These are phyloP conservation scores for Modicella reniformis DNA, from an alignment of 371 early-diverging fungal genomes.

Conservation along the genomic window DNA sequence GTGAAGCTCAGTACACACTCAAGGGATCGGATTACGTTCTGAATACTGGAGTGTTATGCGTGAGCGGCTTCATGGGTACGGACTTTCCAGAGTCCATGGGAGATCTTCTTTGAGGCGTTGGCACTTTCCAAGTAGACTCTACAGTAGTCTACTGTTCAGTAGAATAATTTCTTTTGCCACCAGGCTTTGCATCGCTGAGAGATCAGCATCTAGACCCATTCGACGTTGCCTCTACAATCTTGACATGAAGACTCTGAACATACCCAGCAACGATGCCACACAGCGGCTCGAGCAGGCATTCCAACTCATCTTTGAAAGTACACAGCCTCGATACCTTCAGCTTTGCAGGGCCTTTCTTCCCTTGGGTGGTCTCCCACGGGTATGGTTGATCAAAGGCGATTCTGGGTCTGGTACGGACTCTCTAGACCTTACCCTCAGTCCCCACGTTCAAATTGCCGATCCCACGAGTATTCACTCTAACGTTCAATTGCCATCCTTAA, in stretches of 20 bases:
- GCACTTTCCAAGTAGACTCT: conserved; percentile 92
- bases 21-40: conserved; percentile 82
- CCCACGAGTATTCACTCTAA: too few relatives aligned
- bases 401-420: conserved; percentile 36
- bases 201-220: not conserved
- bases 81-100: conserved; percentile 82
- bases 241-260: conserved; percentile 17
- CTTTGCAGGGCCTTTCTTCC: conserved; percentile 27
- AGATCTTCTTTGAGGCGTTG: conserved; percentile 86
- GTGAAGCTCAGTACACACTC: conserved; percentile 65
- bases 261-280: conserved; percentile 36
- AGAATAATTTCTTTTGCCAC: too few relatives aligned
- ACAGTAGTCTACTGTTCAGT: too few relatives aligned
- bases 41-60: conserved; percentile 76
- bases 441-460: too few relatives aligned
- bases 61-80: conserved; percentile 93
- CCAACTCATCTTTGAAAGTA: conserved; percentile 37
- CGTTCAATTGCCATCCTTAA: too few relatives aligned
- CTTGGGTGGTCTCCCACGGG: conserved; percentile 38
- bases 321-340: conserved; percentile 13
- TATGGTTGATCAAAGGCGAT: conserved; percentile 47
- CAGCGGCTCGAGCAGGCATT: conserved; percentile 49
- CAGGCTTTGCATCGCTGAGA: too few relatives aligned
- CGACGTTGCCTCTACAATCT: not conserved
- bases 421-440: not conserved